Evolutionary conservation across 192 early-diverging fungal species (phyloP).

Genomic region (Lobosporangium transversale): DNA sequence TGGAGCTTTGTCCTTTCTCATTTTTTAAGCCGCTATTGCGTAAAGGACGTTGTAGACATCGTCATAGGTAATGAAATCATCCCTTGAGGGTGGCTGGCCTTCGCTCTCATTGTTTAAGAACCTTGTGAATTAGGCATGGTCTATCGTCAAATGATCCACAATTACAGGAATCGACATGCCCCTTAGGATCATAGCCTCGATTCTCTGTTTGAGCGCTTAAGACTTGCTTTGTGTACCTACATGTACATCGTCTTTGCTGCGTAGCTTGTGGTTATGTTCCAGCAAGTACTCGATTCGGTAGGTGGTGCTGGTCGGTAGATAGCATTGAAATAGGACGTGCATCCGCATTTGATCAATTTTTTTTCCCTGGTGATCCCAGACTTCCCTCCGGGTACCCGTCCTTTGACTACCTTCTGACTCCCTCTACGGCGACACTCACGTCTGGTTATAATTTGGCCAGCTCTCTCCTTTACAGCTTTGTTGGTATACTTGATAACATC

Average conservation of each 20-base stretch:
- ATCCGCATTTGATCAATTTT: neutral
- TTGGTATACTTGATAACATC: neutral
- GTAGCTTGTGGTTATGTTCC: constrained; percentile 9
- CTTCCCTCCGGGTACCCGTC: constrained; percentile 6
- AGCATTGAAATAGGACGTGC: constrained; percentile 21
- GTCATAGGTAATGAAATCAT: constrained; percentile 24
- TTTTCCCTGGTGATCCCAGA: constrained; percentile 3
- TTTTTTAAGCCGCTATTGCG: constrained; percentile 1
- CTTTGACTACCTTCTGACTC: neutral
- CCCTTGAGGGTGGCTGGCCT: constrained; percentile 1
- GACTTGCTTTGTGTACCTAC: constrained; percentile 18
- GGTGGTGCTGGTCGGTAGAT: neutral
- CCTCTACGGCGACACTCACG: constrained; percentile 11
- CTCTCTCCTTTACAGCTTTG: neutral
- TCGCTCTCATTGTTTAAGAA: neutral
- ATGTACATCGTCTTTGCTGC: neutral
- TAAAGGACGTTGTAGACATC: constrained; percentile 23
- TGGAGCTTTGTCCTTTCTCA: constrained; percentile 12
- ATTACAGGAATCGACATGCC: constrained; percentile 3
- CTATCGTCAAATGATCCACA: constrained; percentile 19
- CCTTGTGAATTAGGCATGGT: constrained; percentile 17
- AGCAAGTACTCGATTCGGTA: constrained; percentile 19
- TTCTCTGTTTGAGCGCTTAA: constrained; percentile 8
- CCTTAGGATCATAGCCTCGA: constrained; percentile 9
- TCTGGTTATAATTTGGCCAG: neutral